These are phyloP conservation scores for Dactylellina parvicollis DNA, from an alignment of 2,329 filamentous ascomycete genomes.

Conservation along the genomic window DNA sequence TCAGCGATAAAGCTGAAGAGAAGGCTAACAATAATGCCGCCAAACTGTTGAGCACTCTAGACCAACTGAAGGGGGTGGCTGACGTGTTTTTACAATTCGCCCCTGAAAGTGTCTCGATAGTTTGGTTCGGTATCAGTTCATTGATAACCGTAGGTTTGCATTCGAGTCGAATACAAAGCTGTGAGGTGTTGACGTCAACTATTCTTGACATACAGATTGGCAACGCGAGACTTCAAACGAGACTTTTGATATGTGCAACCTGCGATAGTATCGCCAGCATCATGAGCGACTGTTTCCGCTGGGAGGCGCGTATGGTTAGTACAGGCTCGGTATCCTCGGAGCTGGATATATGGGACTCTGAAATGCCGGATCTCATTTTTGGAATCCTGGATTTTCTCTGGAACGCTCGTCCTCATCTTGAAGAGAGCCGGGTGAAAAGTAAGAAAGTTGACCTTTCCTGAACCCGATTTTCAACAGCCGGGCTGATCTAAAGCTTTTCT, in stretches of 20 bases:
- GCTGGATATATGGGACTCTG: slow-evolving; percentile 29
- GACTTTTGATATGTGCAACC: slow-evolving; percentile 27
- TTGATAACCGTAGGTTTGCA: slow-evolving; percentile 15
- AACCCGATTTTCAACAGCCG: neutral
- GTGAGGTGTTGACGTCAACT: neutral
- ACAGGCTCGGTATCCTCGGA: neutral
- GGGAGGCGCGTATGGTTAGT: slow-evolving; percentile 13
- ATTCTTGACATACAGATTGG: slow-evolving; percentile 3
- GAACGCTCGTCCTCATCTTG: slow-evolving; percentile 31
- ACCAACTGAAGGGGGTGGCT: slow-evolving; percentile 6
- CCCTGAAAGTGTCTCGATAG: slow-evolving; percentile 15
- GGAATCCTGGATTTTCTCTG: slow-evolving; percentile 39
- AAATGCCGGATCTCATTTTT: slow-evolving; percentile 33
- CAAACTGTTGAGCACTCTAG: slow-evolving; percentile 4
- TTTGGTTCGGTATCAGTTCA: slow-evolving; percentile 27
- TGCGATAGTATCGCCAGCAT: slow-evolving; percentile 34
- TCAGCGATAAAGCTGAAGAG: slow-evolving; percentile 12
- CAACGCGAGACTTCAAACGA: slow-evolving; percentile 25
- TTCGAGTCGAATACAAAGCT: neutral
- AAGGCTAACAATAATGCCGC: slow-evolving; percentile 14
- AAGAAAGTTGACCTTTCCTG: neutral
- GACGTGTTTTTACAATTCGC: slow-evolving; percentile 17
- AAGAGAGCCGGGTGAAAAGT: slow-evolving; percentile 20
- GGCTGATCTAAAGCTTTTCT: neutral
- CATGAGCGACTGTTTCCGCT: slow-evolving; percentile 22